These are phyloP conservation scores for Neospermospora avenae DNA, from an alignment of 2,329 filamentous ascomycete species.

Conservation along the genomic window DNA sequence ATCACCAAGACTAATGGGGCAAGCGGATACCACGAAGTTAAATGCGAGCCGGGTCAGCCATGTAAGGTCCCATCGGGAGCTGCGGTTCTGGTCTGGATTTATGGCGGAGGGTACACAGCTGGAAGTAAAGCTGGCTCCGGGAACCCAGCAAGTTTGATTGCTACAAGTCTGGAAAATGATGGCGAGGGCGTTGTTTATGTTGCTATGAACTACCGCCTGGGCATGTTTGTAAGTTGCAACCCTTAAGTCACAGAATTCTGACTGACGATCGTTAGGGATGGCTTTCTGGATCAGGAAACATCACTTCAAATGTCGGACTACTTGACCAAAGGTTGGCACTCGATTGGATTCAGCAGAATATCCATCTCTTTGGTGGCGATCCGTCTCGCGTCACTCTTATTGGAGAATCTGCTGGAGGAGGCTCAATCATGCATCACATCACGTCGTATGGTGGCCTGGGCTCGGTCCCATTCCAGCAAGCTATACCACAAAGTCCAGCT, in stretches of 20 bases:
- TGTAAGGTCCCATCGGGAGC: constrained; percentile 18
- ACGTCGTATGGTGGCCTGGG: constrained; percentile 46
- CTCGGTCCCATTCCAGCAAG: constrained; percentile 42
- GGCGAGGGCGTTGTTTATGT: constrained; percentile 39
- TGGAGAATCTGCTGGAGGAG: constrained; percentile 50
- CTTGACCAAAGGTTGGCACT: constrained; percentile 54
- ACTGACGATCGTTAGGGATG: constrained; percentile 20
- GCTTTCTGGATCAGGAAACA: constrained; percentile 35
- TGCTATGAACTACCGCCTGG: constrained; percentile 37
- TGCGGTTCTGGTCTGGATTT: constrained; percentile 49
- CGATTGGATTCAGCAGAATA: constrained; percentile 54
- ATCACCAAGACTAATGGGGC: constrained; percentile 5
- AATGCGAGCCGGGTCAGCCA: neutral
- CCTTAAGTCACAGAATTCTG: neutral
- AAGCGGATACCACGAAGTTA: constrained; percentile 2
- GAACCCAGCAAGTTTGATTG: constrained; percentile 41
- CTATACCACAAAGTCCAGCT: constrained; percentile 34
- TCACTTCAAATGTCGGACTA: constrained; percentile 45
- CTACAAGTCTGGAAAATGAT: constrained; percentile 27
- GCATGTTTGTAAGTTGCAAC: constrained; percentile 31
- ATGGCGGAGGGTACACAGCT: constrained; percentile 46
- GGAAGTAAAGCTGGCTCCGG: constrained; percentile 40
- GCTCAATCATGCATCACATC: constrained; percentile 53
- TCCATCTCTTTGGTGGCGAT: constrained; percentile 54
- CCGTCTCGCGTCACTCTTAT: constrained; percentile 47